Base-by-base conservation (phyloP, 306 rosid genomes). In the Amphicarpaea edgeworthii region DNA sequence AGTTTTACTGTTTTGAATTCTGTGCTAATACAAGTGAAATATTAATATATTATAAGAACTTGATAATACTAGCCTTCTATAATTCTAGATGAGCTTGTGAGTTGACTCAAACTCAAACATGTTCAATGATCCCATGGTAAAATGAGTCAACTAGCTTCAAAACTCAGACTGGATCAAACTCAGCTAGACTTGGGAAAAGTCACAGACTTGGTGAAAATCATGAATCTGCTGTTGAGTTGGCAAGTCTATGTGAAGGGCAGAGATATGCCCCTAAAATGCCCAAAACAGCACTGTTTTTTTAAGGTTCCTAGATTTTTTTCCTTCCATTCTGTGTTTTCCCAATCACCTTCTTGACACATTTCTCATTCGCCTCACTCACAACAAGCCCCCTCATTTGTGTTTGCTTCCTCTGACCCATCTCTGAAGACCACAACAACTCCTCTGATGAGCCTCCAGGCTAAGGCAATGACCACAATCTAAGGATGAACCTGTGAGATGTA, bases 11-110 rank as follows among this genome's bases (percentile, higher is more conserved):
- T 7, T 61, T 30, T 32, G 19, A 49, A 50, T 70, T 30, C 12
- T 49, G 32, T 11, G 45, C 26, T 21, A 75, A 30, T 54, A 32
- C 20, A 55, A 66, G 63, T 34, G 42, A 66, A 72, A 53, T 19
- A 19, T 12, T 62, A 38, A 66, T 73, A 66, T 30, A 20, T 15
- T 53, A 28, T 7, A 73, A 30, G 65, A 57, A 67, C 43, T 57
- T 23, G 58, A 47, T 64, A 43, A 51, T 67, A 21, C 23, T 38
- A 47, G 17, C 28, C 63, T 40, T 30, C 73, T 68, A 60, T 24
- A 19, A 43, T 47, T 6, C 58, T 26, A 57, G 16, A 7, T 26
- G 19, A 59, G 65, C 41, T 45, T 32, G 20, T 6, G 1, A 63
- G 70, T 38, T 63, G 49, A 38, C n/a, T 17, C 42, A 34, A 30